A percentile compares a stretch with the other conserved stretches of the same genome.
These are phyloP conservation scores for Aspergillus sp. DNA, from an alignment of 2,329 filamentous ascomycete genomes.

Conservation along the genomic window DNA sequence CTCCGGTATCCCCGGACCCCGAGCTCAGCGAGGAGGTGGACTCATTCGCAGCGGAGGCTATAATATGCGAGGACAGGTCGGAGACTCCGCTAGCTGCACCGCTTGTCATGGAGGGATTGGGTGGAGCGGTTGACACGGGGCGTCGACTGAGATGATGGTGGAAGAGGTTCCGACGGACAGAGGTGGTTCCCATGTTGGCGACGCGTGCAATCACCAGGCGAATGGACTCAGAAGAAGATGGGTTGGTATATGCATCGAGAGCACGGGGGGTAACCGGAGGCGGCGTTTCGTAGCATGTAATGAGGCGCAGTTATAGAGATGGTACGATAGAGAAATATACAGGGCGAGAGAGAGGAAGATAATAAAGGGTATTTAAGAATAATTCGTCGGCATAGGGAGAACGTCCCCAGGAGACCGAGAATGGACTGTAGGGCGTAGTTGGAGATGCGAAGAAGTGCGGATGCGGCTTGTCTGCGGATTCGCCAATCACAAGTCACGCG, in stretches of 20 bases:
- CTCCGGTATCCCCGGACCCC: constrained; percentile 35
- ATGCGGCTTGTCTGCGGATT: not conserved
- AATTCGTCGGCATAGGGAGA: not conserved
- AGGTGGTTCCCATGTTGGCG: constrained; percentile 27
- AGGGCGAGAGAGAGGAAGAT: not conserved
- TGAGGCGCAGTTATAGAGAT: too few species aligned
- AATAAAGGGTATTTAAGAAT: not conserved
- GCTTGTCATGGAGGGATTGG: constrained; percentile 18
- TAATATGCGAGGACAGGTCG: constrained; percentile 22
- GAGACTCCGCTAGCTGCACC: constrained; percentile 15
- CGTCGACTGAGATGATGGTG: constrained; percentile 44
- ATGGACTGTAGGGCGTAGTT: not conserved
- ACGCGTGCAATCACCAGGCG: not conserved
- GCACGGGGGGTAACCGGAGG: too few species aligned
- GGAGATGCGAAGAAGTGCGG: not conserved
- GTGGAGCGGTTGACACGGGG: constrained; percentile 32
- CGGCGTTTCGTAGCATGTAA: too few species aligned
- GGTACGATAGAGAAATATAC: too few species aligned
- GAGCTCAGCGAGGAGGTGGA: constrained; percentile 18
- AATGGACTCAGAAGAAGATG: not conserved
- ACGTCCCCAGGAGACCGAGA: too few species aligned
- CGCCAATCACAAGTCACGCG: not conserved
- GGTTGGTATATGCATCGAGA: too few species aligned
- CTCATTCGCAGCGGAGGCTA: constrained; percentile 22
- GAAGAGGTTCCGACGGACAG: constrained; percentile 46